Evolutionary conservation across 2,329 filamentous ascomycete genomes (phyloP).

Genomic region (Passalora sequoiae): DNA sequence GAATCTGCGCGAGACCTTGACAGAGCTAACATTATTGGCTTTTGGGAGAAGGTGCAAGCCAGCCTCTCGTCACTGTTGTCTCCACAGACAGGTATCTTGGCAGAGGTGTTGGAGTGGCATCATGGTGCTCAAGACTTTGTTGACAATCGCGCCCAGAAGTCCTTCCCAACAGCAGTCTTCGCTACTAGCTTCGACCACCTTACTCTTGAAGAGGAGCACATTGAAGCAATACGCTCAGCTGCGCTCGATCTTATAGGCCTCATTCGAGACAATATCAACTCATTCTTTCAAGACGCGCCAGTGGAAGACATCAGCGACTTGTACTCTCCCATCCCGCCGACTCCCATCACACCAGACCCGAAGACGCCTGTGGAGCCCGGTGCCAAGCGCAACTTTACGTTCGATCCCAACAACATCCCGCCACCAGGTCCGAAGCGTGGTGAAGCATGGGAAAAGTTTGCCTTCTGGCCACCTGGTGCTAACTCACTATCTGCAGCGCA

Average conservation of each 20-base stretch:
- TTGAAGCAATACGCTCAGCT: conserved; percentile 68
- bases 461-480: conserved; percentile 91
- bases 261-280: conserved; percentile 70
- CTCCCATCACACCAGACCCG: conserved; percentile 61
- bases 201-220: conserved; percentile 65
- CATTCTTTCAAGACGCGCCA: conserved; percentile 82
- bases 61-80: conserved; percentile 73
- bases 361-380: conserved; percentile 47
- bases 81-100: conserved; percentile 68
- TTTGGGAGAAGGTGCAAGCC: conserved; percentile 83
- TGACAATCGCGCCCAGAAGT: conserved; percentile 73
- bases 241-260: conserved; percentile 76
- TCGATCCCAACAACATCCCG: conserved; percentile 72
- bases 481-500: conserved; percentile 90
- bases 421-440: conserved; percentile 65
- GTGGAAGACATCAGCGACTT: conserved; percentile 85
- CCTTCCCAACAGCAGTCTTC: conserved; percentile 54
- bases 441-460: conserved; percentile 86
- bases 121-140: conserved; percentile 87
- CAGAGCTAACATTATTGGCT: conserved; percentile 70
- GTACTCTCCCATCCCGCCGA: conserved; percentile 70
- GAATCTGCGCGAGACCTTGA: conserved; percentile 60
- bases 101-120: conserved; percentile 91
- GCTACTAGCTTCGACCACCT: conserved; percentile 69
- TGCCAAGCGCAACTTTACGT: conserved; percentile 63